These are phyloP conservation scores for Coemansia biformis DNA, from an alignment of 192 early-diverging fungal genomes.

Conservation along the genomic window DNA sequence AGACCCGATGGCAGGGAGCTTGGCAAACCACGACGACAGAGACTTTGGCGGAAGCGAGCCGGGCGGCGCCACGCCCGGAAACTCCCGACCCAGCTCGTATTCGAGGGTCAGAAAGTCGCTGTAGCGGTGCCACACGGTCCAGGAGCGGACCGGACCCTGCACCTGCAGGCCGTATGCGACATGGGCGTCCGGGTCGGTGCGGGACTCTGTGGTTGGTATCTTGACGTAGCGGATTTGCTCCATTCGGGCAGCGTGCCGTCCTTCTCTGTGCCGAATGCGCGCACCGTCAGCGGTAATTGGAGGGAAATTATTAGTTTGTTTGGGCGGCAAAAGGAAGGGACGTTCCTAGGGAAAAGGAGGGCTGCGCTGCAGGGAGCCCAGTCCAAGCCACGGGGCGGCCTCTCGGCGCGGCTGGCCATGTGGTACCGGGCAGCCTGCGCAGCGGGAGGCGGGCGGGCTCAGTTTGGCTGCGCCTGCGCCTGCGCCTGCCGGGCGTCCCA, in stretches of 20 bases:
- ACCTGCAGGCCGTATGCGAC: conserved; percentile 70
- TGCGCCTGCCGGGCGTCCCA: conserved; percentile 30
- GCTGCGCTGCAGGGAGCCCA: too few species aligned
- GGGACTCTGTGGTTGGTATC: conserved; percentile 35
- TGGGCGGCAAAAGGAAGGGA: too few species aligned
- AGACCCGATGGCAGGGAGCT: conserved; percentile 15
- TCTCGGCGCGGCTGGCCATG: too few species aligned
- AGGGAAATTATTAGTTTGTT: too few species aligned
- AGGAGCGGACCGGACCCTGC: conserved; percentile 71
- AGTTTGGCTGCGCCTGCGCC: conserved; percentile 17
- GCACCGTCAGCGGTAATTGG: too few species aligned
- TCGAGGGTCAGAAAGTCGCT: conserved; percentile 76
- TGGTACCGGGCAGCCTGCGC: too few species aligned
- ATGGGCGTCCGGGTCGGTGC: conserved; percentile 52
- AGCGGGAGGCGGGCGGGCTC: not conserved
- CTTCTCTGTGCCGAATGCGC: too few species aligned
- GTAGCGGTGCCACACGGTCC: conserved; percentile 84
- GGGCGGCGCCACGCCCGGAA: conserved; percentile 62
- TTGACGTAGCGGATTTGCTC: conserved; percentile 51
- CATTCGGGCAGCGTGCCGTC: too few species aligned
- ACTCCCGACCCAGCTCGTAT: conserved; percentile 56
- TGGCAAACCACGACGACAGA: conserved; percentile 54
- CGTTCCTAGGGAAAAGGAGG: too few species aligned
- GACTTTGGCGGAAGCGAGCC: conserved; percentile 67
- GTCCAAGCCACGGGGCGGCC: too few species aligned